Percentiles rank a stretch among this genome's conserved stretches.
These are phyloP conservation scores for Phytopythium delawarense DNA, from an alignment of 352 stramenopile genomes.

Conservation along the genomic window DNA sequence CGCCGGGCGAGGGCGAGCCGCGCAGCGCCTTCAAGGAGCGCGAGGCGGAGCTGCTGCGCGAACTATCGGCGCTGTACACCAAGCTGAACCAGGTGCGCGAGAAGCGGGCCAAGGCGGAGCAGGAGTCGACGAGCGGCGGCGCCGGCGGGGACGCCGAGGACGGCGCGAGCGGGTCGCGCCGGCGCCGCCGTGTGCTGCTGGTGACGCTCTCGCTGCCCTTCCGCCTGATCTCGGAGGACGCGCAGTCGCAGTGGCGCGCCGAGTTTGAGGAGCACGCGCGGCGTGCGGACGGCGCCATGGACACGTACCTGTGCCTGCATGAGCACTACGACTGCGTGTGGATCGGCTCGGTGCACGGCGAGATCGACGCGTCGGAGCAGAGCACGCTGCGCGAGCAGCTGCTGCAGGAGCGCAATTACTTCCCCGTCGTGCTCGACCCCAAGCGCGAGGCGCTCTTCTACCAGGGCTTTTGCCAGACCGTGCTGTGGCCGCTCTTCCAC, in stretches of 20 bases:
- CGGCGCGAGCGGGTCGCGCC: constrained; percentile 22
- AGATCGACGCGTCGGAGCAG: constrained; percentile 76
- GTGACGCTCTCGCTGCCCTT: constrained; percentile 78
- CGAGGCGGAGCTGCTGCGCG: constrained; percentile 56
- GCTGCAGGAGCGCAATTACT: constrained; percentile 89
- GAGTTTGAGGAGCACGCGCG: constrained; percentile 68
- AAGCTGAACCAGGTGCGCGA: constrained; percentile 83
- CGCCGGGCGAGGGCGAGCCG: neutral
- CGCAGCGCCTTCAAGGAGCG: constrained; percentile 55
- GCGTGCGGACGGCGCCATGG: constrained; percentile 65
- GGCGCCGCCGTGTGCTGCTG: constrained; percentile 58
- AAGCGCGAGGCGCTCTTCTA: constrained; percentile 88
- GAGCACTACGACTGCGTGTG: constrained; percentile 82
- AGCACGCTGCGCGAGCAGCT: constrained; percentile 83
- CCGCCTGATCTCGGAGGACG: constrained; percentile 72
- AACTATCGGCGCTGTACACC: constrained; percentile 73
- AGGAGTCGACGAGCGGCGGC: constrained; percentile 33
- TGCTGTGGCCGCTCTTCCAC: constrained; percentile 91
- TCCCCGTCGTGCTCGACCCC: constrained; percentile 86
- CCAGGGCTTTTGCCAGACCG: constrained; percentile 88
- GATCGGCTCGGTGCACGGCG: constrained; percentile 78
- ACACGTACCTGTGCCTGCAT: constrained; percentile 74
- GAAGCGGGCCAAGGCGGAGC: constrained; percentile 68
- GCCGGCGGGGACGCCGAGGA: constrained; percentile 19
- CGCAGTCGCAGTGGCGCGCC: constrained; percentile 76